Base-by-base conservation (phyloP, 805 yeast species). In the Hanseniaspora occidentalis region DNA sequence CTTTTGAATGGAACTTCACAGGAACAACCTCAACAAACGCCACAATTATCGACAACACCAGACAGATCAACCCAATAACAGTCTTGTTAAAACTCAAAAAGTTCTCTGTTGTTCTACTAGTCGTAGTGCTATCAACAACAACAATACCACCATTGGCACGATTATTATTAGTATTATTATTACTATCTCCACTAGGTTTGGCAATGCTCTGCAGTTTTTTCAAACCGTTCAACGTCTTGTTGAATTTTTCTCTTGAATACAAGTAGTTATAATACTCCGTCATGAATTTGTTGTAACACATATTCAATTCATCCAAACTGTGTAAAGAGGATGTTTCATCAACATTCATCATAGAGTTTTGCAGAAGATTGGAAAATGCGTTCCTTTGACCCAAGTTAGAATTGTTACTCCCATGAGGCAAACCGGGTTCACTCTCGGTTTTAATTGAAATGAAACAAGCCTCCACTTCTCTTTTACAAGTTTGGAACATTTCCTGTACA, bases 401-500 rank as follows among this genome's bases (percentile, higher is more conserved):
- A n/a, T n/a, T n/a, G n/a, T n/a, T n/a, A n/a, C n/a, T n/a, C n/a
- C n/a, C n/a, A n/a, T n/a, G n/a, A n/a, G n/a, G n/a, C n/a, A n/a
- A n/a, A 33, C 19, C 16, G 7, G 16, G 6, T 13, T 20, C 36
- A 20, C 4, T 20, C 3, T 19, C 24, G 23, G 17, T 33, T 19
- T 49, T 48, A 6, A 46, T 39, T 26, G 45, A 47, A 25, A 41
- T 44, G 3, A 56, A 35, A 23, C 47, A 37, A 2, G 50, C 37
- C 23, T 53, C 50, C 3, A 57, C 52, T 36, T 58, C 61, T 17
- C 50, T 35, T 42, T 57, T 50, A 20, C 58, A 56, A n/a, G 50
- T 48, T 13, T 42, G 42, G 18, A 56, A 29, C 21, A 52, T 38
- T 33, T 56, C 51, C 39, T 49, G 48, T 31, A 56, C 49, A 2